Percentiles rank a stretch among this genome's conserved stretches.
Conservation (phyloP, 2,329 filamentous ascomycete genomes). For the Alternaria sp. region DNA sequence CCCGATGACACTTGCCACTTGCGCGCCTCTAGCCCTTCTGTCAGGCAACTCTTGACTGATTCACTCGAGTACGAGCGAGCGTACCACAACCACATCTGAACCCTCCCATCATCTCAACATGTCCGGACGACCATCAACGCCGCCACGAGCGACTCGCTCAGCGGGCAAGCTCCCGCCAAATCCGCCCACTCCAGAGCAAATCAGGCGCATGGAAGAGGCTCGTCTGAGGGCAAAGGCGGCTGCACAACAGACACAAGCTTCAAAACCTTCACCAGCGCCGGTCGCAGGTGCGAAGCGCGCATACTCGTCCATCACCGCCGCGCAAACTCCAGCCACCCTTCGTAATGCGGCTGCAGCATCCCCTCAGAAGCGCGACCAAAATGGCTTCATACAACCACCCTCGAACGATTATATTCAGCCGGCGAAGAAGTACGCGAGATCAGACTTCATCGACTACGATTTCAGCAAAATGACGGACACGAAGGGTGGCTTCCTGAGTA, state of each 20-base stretch:
- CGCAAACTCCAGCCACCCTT: slow-evolving; percentile 61
- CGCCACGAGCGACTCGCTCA: slow-evolving; percentile 50
- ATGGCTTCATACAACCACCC: slow-evolving; percentile 43
- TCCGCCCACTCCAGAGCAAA: slow-evolving; percentile 66
- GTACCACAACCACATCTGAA: background rate
- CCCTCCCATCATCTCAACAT: slow-evolving; percentile 22
- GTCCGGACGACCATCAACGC: slow-evolving; percentile 55
- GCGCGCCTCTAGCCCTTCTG: background rate
- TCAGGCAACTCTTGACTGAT: background rate
- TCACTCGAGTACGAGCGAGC: background rate
- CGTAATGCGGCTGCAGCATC: slow-evolving; percentile 68
- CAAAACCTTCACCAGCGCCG: slow-evolving; percentile 34
- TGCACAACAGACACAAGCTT: slow-evolving; percentile 56
- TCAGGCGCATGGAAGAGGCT: slow-evolving; percentile 75
- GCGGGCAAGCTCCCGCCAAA: slow-evolving; percentile 51
- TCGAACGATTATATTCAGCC: slow-evolving; percentile 68
- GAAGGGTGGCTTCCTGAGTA: slow-evolving; percentile 92
- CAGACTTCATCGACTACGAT: slow-evolving; percentile 88
- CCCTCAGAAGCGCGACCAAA: slow-evolving; percentile 43
- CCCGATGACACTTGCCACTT: slow-evolving; percentile 20
- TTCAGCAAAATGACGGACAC: slow-evolving; percentile 98
- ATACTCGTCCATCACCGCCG: slow-evolving; percentile 66
- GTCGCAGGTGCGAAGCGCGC: slow-evolving; percentile 72
- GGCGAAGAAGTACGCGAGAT: slow-evolving; percentile 83
- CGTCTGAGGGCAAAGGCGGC: slow-evolving; percentile 86